Percentiles rank a stretch among this genome's conserved stretches.
Conservation (phyloP, 192 early-diverging fungal genomes). For the Diversispora epigaea region DNA sequence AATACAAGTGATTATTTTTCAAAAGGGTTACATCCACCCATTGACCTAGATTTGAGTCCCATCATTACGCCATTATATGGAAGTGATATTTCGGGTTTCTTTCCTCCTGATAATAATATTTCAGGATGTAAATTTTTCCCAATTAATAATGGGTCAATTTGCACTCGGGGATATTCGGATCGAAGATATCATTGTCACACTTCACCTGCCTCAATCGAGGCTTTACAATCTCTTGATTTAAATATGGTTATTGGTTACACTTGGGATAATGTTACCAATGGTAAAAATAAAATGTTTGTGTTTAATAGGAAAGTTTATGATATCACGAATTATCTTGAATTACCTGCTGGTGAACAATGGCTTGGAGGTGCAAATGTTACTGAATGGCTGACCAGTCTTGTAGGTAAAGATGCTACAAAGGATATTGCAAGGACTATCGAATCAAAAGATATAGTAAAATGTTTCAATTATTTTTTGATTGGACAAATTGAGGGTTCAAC, state of each 20-base stretch:
- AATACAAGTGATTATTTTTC: slow-evolving; percentile 25
- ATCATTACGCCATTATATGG: slow-evolving; percentile 18
- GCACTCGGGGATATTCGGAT: background rate
- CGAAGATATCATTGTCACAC: slow-evolving; percentile 33
- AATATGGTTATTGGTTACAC: slow-evolving; percentile 30
- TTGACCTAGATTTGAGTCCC: slow-evolving; percentile 10
- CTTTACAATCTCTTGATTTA: background rate
- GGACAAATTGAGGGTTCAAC: too few species aligned
- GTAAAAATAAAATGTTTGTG: slow-evolving; percentile 52
- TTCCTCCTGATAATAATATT: slow-evolving; percentile 4
- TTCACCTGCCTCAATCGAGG: background rate
- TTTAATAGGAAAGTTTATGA: slow-evolving; percentile 45
- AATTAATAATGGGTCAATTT: slow-evolving; percentile 17
- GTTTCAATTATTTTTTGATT: background rate
- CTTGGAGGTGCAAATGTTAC: slow-evolving; percentile 9
- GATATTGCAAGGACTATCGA: background rate
- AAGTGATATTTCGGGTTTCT: slow-evolving; percentile 20
- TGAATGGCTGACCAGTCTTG: slow-evolving; percentile 14
- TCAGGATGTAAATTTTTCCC: slow-evolving; percentile 6
- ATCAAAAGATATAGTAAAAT: slow-evolving; percentile 5
- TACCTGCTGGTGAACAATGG: background rate
- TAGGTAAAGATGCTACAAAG: slow-evolving; percentile 25
- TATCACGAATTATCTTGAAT: slow-evolving; percentile 16
- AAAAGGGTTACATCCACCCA: slow-evolving; percentile 15
- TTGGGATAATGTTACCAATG: slow-evolving; percentile 49